phyloP scores from a whole-genome alignment of 441 rosid species.

The Eugenia klotzschiana region DNA sequence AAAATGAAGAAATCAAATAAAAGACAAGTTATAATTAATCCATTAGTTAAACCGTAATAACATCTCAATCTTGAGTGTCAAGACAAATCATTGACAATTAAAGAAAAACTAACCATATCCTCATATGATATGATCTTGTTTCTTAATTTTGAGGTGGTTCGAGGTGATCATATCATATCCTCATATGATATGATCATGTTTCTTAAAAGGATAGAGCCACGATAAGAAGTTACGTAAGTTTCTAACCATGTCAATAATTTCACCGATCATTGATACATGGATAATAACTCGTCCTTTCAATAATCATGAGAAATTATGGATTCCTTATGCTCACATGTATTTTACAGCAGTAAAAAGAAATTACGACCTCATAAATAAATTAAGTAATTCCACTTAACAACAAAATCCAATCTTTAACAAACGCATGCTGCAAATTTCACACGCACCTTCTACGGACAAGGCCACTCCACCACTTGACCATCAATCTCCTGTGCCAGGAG shows the following conservation, averaged over 20 bases:
- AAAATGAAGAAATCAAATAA: too few relatives aligned
- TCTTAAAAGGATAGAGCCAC: too few relatives aligned
- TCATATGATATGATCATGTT: too few relatives aligned
- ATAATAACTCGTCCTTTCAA: background rate
- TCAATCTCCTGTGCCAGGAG: conserved; percentile 66
- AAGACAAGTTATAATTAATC: background rate
- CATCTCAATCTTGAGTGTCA: background rate
- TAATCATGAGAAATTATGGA: background rate
- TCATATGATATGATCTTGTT: background rate
- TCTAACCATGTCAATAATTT: background rate
- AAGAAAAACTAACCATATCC: background rate
- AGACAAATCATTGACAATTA: background rate
- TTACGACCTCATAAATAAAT: background rate
- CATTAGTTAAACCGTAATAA: background rate
- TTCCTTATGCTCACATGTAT: background rate
- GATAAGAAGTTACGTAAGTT: background rate
- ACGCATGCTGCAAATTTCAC: background rate
- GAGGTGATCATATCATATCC: too few relatives aligned
- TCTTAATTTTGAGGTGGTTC: background rate
- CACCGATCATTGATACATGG: accelerated
- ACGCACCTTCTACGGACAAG: background rate
- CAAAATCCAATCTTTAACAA: background rate
- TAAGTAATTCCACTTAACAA: background rate
- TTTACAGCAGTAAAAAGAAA: background rate
- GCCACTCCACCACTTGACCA: conserved; percentile 26